Evolutionary conservation across 2,329 filamentous ascomycete species (phyloP).

Genomic region (Cladosporium velox): DNA sequence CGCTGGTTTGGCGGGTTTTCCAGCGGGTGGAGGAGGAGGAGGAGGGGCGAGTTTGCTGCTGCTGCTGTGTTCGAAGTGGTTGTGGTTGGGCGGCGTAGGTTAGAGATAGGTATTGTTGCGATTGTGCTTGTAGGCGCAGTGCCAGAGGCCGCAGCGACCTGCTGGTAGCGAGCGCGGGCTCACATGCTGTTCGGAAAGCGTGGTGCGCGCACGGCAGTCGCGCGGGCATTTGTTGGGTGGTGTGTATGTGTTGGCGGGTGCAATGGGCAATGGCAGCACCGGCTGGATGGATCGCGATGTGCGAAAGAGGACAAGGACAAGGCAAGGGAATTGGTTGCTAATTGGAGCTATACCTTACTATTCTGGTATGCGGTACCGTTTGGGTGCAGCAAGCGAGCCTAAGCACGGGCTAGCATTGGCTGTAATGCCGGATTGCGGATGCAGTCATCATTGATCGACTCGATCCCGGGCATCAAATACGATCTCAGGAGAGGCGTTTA

Average conservation of each 20-base stretch:
- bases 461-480: slow-evolving; percentile 1
- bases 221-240: neutral
- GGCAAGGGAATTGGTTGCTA: neutral
- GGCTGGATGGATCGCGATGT: neutral
- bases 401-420: neutral
- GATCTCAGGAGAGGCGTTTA: neutral
- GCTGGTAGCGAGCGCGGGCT: slow-evolving; percentile 4
- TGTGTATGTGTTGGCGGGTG: neutral
- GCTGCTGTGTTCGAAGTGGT: neutral
- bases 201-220: slow-evolving; percentile 8
- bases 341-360: neutral
- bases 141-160: neutral
- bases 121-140: neutral
- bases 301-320: neutral
- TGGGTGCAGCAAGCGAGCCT: neutral
- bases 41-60: slow-evolving; percentile 30
- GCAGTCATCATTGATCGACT: slow-evolving; percentile 8
- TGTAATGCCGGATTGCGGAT: neutral
- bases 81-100: no score
- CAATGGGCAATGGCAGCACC: neutral
- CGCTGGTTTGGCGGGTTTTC: slow-evolving; percentile 75
- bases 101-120: neutral
- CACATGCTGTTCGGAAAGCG: slow-evolving; percentile 15
- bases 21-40: slow-evolving; percentile 71
- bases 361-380: neutral